Conservation (phyloP, 257 asterid genomes). For the Catharanthus roseus region DNA sequence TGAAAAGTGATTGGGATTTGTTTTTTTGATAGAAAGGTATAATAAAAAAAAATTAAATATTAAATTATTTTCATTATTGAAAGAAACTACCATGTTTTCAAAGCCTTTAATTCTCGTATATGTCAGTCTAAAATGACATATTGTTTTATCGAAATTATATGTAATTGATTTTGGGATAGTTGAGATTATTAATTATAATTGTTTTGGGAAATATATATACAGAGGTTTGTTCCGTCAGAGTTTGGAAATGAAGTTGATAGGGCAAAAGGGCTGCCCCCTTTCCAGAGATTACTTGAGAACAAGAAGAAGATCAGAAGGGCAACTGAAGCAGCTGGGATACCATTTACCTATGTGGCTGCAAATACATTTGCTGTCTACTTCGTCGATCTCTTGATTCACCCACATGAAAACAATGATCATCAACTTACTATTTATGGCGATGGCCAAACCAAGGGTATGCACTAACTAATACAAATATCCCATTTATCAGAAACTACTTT, state of each 20-base stretch:
- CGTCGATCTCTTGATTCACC: conserved; percentile 28
- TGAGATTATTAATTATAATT: no score
- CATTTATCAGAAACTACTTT: no score
- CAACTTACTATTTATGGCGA: conserved; percentile 23
- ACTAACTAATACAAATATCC: background rate
- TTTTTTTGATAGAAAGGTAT: no score
- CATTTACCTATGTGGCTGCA: conserved; percentile 30
- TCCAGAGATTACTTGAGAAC: conserved; percentile 21
- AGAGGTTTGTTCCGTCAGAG: conserved; percentile 41
- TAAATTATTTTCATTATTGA: no score
- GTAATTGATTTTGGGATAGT: background rate
- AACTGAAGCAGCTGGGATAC: conserved; percentile 32
- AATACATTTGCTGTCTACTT: conserved; percentile 35
- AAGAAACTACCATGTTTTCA: no score
- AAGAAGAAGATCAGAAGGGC: conserved; percentile 38
- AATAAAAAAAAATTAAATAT: no score
- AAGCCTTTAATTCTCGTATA: no score
- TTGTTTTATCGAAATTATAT: no score
- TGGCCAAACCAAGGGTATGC: conserved; percentile 26
- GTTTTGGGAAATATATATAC: background rate
- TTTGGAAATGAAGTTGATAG: conserved; percentile 39
- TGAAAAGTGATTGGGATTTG: no score
- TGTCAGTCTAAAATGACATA: no score
- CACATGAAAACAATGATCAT: conserved; percentile 13
- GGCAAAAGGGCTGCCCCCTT: conserved; percentile 26